phyloP scores from a whole-genome alignment of 495 filamentous ascomycete species.

The Neurospora terricola region DNA sequence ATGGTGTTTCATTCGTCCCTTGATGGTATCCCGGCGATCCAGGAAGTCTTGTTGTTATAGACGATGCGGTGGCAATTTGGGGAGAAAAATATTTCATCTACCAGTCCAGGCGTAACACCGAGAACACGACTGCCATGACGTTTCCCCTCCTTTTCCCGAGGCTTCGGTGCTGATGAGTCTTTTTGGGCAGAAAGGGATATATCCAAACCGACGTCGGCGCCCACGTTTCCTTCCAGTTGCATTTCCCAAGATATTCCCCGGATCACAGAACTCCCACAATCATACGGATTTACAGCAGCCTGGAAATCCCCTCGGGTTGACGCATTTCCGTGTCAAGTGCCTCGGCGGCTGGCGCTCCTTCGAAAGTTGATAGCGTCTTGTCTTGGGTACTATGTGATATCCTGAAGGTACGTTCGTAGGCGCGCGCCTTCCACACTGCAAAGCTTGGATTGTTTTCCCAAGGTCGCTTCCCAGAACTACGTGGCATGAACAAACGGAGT shows the following conservation, averaged over 20 bases:
- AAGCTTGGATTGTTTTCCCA: not conserved
- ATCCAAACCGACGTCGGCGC: not conserved
- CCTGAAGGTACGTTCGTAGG: conserved; percentile 11
- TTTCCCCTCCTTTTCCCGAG: not conserved
- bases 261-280: not conserved
- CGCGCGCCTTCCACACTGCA: not conserved
- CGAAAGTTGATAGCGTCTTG: conserved; percentile 1
- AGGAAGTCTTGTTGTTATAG: not conserved
- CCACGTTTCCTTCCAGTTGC: not conserved
- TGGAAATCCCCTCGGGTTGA: not conserved
- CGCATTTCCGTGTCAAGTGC: not conserved
- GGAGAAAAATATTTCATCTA: not conserved
- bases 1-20: not conserved
- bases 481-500: not conserved
- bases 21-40: not conserved
- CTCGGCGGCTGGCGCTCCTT: not conserved
- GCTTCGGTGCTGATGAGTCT: conserved; percentile 13
- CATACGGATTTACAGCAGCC: not conserved
- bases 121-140: not conserved
- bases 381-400: conserved; percentile 16
- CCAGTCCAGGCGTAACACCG: not conserved
- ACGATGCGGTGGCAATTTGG: not conserved
- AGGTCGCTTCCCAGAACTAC: not conserved
- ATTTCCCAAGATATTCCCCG: not conserved
- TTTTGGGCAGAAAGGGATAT: conserved; percentile 13